A percentile compares a stretch with the other conserved stretches of the same genome.
Conservation (phyloP, 1,139 yeast species). For the Hyphopichia buzzinii region DNA sequence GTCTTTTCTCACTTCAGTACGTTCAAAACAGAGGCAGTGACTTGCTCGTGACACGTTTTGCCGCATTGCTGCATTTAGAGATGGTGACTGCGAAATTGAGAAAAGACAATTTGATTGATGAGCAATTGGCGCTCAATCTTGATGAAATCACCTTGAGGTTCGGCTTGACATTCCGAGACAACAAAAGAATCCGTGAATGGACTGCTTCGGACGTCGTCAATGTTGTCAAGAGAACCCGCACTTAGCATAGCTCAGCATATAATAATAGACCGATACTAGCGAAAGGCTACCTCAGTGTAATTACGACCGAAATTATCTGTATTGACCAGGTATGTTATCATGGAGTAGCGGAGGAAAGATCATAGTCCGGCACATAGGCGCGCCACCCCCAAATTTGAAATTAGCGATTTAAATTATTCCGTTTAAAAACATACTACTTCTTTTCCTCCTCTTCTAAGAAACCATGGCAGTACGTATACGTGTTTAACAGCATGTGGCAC, state of each 20-base stretch:
- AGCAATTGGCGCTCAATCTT: constrained; percentile 40
- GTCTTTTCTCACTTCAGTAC: constrained; percentile 51
- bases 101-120: constrained; percentile 18
- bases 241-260: no score
- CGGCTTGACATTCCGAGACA: constrained; percentile 36
- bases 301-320: no score
- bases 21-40: constrained; percentile 61
- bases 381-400: no score
- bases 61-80: constrained; percentile 51
- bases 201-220: constrained; percentile 46
- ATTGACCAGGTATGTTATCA: no score
- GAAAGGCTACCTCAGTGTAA: no score
- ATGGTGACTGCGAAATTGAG: constrained; percentile 24
- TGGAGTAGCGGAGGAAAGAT: no score
- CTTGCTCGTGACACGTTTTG: constrained; percentile 61
- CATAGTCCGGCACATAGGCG: no score
- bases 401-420: no score
- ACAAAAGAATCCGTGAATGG: constrained; percentile 65
- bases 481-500: no score
- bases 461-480: constrained; percentile 2
- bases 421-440: no score
- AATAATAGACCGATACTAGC: no score
- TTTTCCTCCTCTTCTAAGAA: background rate
- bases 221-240: constrained; percentile 43
- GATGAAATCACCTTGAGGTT: constrained; percentile 49